Evolutionary conservation across 192 early-diverging fungal genomes (phyloP).

Genomic region (Funneliformis mosseae): DNA sequence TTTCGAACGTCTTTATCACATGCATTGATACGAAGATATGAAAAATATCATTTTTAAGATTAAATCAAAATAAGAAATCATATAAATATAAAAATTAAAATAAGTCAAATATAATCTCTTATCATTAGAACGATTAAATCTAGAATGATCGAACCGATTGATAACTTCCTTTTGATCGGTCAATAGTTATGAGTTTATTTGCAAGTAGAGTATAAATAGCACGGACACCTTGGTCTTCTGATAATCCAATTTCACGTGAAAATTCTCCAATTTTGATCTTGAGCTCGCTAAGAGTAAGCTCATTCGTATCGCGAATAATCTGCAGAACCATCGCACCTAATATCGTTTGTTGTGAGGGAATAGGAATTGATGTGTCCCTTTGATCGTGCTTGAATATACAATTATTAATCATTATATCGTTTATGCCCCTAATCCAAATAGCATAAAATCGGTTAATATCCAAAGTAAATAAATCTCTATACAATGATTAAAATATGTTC

Average conservation of each 20-base stretch:
- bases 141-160: background rate
- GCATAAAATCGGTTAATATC: background rate
- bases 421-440: background rate
- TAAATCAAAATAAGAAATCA: background rate
- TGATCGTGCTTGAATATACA: background rate
- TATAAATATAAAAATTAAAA: no score
- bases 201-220: conserved; percentile 36
- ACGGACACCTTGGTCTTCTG: conserved; percentile 28
- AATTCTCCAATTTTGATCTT: conserved; percentile 23
- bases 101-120: background rate
- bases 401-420: conserved; percentile 7
- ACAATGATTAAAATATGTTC: background rate
- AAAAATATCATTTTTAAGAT: no score
- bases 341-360: conserved; percentile 16
- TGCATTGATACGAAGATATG: no score
- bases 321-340: conserved; percentile 32
- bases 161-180: conserved; percentile 31
- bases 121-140: background rate
- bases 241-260: conserved; percentile 7
- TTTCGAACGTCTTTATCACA: no score
- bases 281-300: conserved; percentile 21
- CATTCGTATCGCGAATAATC: conserved; percentile 30
- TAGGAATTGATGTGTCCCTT: background rate
- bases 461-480: background rate
- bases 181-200: conserved; percentile 35